Conservation (phyloP, 2,329 filamentous ascomycete genomes). For the Talaromyces sp. region DNA sequence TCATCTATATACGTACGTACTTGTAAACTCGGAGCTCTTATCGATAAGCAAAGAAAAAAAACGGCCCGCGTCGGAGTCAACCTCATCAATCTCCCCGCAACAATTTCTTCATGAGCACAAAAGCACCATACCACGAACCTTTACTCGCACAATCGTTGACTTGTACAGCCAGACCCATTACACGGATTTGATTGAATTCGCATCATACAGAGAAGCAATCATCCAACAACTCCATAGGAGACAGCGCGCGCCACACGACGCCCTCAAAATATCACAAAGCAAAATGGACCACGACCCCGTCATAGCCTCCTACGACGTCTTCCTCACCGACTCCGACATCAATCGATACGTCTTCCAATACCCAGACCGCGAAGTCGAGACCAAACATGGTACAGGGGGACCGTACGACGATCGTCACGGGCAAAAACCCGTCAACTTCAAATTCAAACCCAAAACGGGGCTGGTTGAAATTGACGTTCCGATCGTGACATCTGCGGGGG, state of each 20-base stretch:
- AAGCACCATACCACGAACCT: not conserved
- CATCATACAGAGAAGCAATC: not conserved
- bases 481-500: slow-evolving; percentile 62
- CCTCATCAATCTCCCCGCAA: not conserved
- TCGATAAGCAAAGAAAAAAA: slow-evolving; percentile 14
- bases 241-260: not conserved
- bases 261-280: not conserved
- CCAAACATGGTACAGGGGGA: slow-evolving; percentile 46
- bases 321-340: slow-evolving; percentile 70
- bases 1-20: too few relatives aligned
- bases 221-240: not conserved
- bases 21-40: slow-evolving; percentile 1
- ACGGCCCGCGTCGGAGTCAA: slow-evolving; percentile 2
- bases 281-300: slow-evolving; percentile 58
- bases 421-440: slow-evolving; percentile 65
- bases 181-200: not conserved
- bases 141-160: too few relatives aligned
- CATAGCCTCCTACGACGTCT: slow-evolving; percentile 74
- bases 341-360: slow-evolving; percentile 84
- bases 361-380: slow-evolving; percentile 55
- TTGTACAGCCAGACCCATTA: not conserved
- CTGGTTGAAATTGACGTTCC: slow-evolving; percentile 93
- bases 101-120: not conserved
- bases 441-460: slow-evolving; percentile 75
- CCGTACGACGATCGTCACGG: slow-evolving; percentile 56